These are phyloP conservation scores for Brassica incana DNA, from an alignment of 345 rosid genomes.

Conservation along the genomic window DNA sequence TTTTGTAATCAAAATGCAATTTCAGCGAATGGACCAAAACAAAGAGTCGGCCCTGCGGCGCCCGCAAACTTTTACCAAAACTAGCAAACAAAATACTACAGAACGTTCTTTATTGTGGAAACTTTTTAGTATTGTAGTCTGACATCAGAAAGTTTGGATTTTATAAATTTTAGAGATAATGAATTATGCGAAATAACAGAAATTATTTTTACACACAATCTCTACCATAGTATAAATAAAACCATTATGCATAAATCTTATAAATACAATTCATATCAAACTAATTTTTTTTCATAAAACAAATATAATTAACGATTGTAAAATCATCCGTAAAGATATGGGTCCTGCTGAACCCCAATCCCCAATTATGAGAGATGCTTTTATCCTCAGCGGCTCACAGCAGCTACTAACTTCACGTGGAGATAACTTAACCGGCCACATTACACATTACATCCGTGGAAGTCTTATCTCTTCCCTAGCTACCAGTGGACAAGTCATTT, in stretches of 20 bases:
- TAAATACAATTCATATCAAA: no score
- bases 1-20: neutral
- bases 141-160: no score
- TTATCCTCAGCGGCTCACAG: neutral
- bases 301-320: no score
- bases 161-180: no score
- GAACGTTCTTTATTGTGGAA: neutral
- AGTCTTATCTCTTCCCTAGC: neutral
- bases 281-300: no score
- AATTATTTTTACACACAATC: no score
- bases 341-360: neutral
- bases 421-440: neutral
- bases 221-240: no score
- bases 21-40: neutral
- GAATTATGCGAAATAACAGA: no score
- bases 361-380: neutral
- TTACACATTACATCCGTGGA: neutral
- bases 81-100: neutral
- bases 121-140: no score
- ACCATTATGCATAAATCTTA: no score
- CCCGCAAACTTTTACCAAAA: slow-evolving; percentile 27
- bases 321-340: no score
- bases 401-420: neutral
- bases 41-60: slow-evolving; percentile 23
- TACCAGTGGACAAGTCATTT: neutral